Evolutionary conservation across 805 yeast genomes (phyloP).

Genomic region (Metschnikowia aberdeeniae): DNA sequence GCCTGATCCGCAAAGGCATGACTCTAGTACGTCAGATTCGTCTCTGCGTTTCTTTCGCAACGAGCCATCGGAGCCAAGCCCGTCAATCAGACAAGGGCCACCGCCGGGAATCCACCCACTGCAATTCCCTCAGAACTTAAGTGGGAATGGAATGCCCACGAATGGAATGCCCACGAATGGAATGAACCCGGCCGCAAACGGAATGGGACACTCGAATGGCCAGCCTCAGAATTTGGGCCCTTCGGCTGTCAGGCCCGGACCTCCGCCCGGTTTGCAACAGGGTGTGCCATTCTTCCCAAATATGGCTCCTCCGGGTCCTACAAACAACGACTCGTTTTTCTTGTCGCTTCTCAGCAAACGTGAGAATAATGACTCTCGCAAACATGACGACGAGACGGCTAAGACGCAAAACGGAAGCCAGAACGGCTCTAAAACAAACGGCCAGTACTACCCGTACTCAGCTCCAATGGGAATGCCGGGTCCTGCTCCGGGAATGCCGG

Average conservation of each 20-base stretch:
- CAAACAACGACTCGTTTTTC: constrained; percentile 42
- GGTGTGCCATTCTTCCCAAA: constrained; percentile 17
- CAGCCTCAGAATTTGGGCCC: background rate
- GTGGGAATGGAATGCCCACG: background rate
- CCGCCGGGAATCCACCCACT: constrained; percentile 3
- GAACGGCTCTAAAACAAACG: background rate
- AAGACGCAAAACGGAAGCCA: background rate
- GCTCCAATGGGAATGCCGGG: constrained; percentile 7
- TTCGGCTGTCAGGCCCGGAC: background rate
- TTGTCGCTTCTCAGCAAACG: constrained; percentile 43
- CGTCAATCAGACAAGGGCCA: constrained; percentile 1
- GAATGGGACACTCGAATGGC: background rate
- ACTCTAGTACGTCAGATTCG: background rate
- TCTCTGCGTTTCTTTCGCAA: constrained; percentile 5
- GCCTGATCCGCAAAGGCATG: background rate
- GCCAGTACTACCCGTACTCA: constrained; percentile 1
- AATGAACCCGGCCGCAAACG: background rate
- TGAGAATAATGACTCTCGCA: constrained; percentile 7
- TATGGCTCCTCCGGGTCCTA: constrained; percentile 1
- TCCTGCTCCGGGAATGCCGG: constrained; percentile 6
- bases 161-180: background rate
- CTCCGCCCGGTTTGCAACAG: constrained; percentile 2
- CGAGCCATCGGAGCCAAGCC: background rate
- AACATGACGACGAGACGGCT: background rate
- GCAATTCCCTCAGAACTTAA: background rate